A percentile compares a stretch with the other conserved stretches of the same genome.
phyloP scores from a whole-genome alignment of 495 filamentous ascomycete genomes.

The Clavariopsis aquatica region DNA sequence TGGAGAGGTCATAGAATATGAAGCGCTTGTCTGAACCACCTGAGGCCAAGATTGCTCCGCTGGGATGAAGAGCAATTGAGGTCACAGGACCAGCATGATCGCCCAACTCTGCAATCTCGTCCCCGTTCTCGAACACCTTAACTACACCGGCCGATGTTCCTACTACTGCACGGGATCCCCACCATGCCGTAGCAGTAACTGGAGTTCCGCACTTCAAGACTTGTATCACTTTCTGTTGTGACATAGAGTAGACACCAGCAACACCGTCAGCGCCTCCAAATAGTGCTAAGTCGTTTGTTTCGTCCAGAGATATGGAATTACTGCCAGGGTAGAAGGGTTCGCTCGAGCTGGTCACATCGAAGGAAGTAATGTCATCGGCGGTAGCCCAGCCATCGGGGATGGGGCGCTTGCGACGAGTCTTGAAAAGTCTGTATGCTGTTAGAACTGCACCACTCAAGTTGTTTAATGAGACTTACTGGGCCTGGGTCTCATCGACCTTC shows the following conservation, averaged over 20 bases:
- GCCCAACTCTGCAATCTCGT: constrained; percentile 63
- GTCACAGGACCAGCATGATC: constrained; percentile 81
- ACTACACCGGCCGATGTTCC: constrained; percentile 75
- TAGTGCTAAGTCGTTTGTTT: constrained; percentile 67
- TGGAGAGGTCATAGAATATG: constrained; percentile 80
- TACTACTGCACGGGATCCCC: constrained; percentile 67
- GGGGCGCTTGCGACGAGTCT: constrained; percentile 81
- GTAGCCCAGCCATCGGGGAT: constrained; percentile 84
- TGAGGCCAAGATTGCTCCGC: constrained; percentile 80
- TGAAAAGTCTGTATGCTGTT: constrained; percentile 65
- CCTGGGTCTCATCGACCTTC: constrained; percentile 75
- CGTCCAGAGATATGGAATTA: constrained; percentile 66
- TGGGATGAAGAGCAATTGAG: constrained; percentile 78
- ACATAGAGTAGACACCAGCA: constrained; percentile 76
- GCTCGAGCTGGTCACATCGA: constrained; percentile 61
- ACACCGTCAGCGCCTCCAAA: constrained; percentile 76
- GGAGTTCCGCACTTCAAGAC: constrained; percentile 66
- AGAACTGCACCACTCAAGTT: background rate
- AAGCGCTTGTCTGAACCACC: constrained; percentile 92
- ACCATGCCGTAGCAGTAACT: constrained; percentile 80
- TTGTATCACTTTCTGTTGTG: constrained; percentile 67
- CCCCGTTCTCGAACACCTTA: constrained; percentile 69
- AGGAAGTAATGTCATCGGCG: constrained; percentile 67
- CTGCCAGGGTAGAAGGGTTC: constrained; percentile 66
- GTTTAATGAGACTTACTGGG: constrained; percentile 58